Percentiles rank a stretch among this genome's conserved stretches.
Evolutionary conservation across 2,329 filamentous ascomycete species (phyloP).

Genomic region (Penicillium polonicum): DNA sequence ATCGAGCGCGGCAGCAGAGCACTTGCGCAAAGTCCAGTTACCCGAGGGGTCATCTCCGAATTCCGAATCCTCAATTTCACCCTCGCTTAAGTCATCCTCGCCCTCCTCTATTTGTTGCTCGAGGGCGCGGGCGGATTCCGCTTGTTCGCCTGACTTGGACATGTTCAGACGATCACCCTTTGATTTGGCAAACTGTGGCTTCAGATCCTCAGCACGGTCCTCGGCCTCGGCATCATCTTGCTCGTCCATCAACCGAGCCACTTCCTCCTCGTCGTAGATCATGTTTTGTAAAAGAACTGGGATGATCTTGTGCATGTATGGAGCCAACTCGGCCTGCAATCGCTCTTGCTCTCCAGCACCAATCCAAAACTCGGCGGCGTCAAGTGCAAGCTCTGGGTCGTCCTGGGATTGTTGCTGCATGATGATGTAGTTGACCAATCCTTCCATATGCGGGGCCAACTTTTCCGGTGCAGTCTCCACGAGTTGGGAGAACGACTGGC

Average conservation of each 20-base stretch:
- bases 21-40: conserved; percentile 93
- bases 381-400: conserved; percentile 85
- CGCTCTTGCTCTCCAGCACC: conserved; percentile 84
- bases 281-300: conserved; percentile 90
- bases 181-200: conserved; percentile 80
- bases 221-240: conserved; percentile 89
- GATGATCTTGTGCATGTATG: conserved; percentile 79
- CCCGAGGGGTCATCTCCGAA: conserved; percentile 77
- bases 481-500: conserved; percentile 86
- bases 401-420: conserved; percentile 77
- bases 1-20: conserved; percentile 91
- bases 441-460: conserved; percentile 81
- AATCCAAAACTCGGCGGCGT: conserved; percentile 97
- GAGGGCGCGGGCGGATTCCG: conserved; percentile 36
- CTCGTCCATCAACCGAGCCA: conserved; percentile 76
- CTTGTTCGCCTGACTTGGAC: conserved; percentile 41
- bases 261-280: conserved; percentile 95
- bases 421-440: conserved; percentile 90
- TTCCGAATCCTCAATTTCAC: conserved; percentile 76
- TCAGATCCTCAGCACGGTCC: conserved; percentile 86
- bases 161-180: conserved; percentile 61
- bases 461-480: conserved; percentile 89
- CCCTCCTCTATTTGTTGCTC: conserved; percentile 49
- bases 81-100: conserved; percentile 79
- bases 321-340: conserved; percentile 71